phyloP scores from a whole-genome alignment of 176 grass and related monocot species.

The Coix lacrymajobi region DNA sequence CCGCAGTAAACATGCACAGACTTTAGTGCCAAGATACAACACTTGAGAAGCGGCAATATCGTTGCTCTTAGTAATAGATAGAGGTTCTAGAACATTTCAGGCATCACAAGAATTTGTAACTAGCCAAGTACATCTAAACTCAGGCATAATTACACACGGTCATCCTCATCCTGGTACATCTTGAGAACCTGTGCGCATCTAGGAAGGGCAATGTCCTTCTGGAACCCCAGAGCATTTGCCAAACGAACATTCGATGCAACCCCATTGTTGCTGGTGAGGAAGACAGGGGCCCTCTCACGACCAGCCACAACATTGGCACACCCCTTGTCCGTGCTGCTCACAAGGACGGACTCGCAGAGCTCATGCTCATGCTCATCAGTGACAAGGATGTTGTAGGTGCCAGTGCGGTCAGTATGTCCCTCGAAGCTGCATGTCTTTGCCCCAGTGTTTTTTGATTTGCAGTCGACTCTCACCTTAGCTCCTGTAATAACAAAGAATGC shows the following conservation, averaged over 20 bases:
- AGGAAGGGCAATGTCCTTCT: constrained; percentile 49
- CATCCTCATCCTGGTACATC: constrained; percentile 61
- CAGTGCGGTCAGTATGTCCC: constrained; percentile 76
- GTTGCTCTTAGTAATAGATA: neutral
- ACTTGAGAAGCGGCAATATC: neutral
- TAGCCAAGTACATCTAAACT: neutral
- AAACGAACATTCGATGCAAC: constrained; percentile 55
- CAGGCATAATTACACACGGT: constrained; percentile 29
- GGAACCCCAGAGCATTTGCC: constrained; percentile 74
- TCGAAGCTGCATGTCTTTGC: constrained; percentile 58
- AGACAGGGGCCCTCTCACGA: constrained; percentile 76
- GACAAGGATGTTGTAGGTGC: constrained; percentile 81
- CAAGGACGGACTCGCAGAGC: constrained; percentile 71
- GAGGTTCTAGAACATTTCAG: constrained; percentile 1
- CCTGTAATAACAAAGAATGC: constrained; percentile 33
- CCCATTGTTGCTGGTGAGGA: constrained; percentile 88
- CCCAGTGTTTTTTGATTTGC: constrained; percentile 49
- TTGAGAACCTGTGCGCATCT: constrained; percentile 55
- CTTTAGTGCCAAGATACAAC: neutral
- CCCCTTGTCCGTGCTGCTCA: constrained; percentile 68
- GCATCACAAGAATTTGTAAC: neutral
- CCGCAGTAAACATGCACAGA: neutral
- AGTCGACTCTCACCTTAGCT: constrained; percentile 82
- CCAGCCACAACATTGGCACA: constrained; percentile 55
- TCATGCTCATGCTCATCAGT: constrained; percentile 67